Conservation (phyloP, 2,329 filamentous ascomycete species). For the Pseudogymnoascus sp. region DNA sequence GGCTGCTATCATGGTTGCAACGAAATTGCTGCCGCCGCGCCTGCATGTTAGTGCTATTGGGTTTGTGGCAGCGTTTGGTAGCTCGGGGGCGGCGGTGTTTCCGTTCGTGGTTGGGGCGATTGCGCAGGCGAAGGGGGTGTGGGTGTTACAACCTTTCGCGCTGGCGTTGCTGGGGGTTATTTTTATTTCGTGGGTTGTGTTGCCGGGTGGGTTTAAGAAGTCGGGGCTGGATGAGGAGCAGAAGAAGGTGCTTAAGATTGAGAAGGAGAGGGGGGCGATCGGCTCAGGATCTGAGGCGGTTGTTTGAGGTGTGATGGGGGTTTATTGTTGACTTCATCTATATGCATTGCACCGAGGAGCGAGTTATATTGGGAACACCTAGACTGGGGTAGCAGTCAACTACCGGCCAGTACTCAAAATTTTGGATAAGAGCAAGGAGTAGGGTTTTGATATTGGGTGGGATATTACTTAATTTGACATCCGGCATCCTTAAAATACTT, state of each 20-base stretch:
- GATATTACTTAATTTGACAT: background rate
- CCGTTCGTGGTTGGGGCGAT: conserved; percentile 63
- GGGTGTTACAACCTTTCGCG: conserved; percentile 50
- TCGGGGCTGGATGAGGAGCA: conserved; percentile 10
- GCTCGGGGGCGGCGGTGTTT: conserved; percentile 61
- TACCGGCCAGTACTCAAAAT: background rate
- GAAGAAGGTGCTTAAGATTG: background rate
- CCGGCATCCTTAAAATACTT: background rate
- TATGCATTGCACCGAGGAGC: background rate
- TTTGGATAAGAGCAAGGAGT: background rate
- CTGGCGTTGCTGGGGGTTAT: conserved; percentile 42
- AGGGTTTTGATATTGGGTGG: background rate
- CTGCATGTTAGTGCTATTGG: conserved; percentile 76
- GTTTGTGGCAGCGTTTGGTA: conserved; percentile 72
- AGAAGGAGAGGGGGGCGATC: background rate
- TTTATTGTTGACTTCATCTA: background rate
- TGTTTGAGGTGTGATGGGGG: background rate
- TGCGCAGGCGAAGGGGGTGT: conserved; percentile 49
- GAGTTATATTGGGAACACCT: background rate
- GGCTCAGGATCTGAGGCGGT: background rate
- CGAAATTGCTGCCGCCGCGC: conserved; percentile 64
- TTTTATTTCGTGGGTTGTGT: conserved; percentile 38
- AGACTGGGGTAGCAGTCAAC: background rate
- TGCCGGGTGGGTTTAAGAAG: conserved; percentile 25
- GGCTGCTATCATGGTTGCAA: conserved; percentile 63